These are phyloP conservation scores for Haplosporangium gracile DNA, from an alignment of 192 early-diverging fungal species.

Conservation along the genomic window DNA sequence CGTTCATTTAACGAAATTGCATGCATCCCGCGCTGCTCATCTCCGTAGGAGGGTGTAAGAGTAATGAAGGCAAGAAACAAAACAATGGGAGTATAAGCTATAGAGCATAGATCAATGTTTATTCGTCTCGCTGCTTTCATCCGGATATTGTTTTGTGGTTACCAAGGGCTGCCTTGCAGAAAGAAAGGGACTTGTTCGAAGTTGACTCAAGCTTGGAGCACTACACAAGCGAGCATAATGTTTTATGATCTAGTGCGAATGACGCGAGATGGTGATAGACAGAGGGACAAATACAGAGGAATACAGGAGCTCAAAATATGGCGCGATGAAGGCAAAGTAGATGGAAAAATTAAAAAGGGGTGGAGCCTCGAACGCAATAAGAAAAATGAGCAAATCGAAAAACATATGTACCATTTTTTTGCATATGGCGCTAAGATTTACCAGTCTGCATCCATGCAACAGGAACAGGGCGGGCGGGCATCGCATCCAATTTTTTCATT, in stretches of 20 bases:
- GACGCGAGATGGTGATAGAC: constrained; percentile 51
- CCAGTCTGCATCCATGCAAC: neutral
- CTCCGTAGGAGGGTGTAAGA: neutral
- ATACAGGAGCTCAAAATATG: neutral
- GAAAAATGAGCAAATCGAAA: neutral
- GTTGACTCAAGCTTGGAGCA: neutral
- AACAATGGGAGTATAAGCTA: neutral
- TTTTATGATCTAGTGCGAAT: constrained; percentile 11
- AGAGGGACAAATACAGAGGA: constrained; percentile 14
- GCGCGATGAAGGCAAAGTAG: constrained; percentile 8
- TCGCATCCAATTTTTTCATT: neutral
- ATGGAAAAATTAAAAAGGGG: neutral
- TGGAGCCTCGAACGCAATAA: neutral
- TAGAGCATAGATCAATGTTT: neutral
- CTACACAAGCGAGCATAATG: neutral
- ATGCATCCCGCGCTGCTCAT: neutral
- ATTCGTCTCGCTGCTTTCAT: neutral
- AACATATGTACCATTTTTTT: neutral
- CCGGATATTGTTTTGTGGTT: neutral
- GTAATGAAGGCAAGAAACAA: neutral
- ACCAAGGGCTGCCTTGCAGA: neutral
- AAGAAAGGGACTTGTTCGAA: neutral
- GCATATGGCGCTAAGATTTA: neutral
- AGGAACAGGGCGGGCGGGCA: neutral
- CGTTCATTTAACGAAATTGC: neutral